Percentiles rank a stretch among this genome's conserved stretches.
phyloP scores from a whole-genome alignment of 2,329 filamentous ascomycete species.

The Aspergillus intermedius region DNA sequence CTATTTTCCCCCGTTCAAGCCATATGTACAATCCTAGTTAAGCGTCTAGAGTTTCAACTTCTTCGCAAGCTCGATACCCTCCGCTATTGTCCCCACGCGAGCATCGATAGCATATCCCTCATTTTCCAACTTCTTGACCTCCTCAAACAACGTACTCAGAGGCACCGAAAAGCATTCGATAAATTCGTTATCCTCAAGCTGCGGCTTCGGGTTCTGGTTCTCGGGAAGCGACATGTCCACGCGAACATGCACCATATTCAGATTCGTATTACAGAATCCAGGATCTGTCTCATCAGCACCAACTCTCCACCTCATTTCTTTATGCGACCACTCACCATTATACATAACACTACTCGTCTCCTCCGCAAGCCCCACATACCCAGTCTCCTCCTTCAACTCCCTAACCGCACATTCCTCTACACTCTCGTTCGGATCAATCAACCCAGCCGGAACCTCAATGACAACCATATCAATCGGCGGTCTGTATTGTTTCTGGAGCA shows the following conservation, averaged over 20 bases:
- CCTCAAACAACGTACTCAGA: constrained; percentile 56
- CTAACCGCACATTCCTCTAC: constrained; percentile 51
- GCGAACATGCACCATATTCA: constrained; percentile 59
- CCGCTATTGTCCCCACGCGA: constrained; percentile 67
- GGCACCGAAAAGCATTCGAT: constrained; percentile 71
- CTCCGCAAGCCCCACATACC: constrained; percentile 49
- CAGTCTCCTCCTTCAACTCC: constrained; percentile 58
- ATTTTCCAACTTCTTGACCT: constrained; percentile 59
- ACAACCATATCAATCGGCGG: constrained; percentile 53
- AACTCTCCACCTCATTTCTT: not conserved
- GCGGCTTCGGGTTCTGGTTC: constrained; percentile 62
- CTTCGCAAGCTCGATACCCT: constrained; percentile 69
- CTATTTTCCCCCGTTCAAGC: not conserved
- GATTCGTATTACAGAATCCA: constrained; percentile 45
- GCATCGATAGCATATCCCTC: constrained; percentile 75
- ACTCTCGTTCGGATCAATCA: constrained; percentile 53
- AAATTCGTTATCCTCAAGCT: constrained; percentile 73
- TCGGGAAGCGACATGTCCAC: constrained; percentile 63
- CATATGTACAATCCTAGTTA: not conserved
- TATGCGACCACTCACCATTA: constrained; percentile 30
- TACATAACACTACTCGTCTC: constrained; percentile 39
- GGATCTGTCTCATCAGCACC: constrained; percentile 27
- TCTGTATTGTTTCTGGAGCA: constrained; percentile 55
- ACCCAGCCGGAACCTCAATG: constrained; percentile 55
- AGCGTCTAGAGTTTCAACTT: constrained; percentile 22